Base-by-base conservation (phyloP, 2,329 filamentous ascomycete genomes). In the Trichoderma hamatum region DNA sequence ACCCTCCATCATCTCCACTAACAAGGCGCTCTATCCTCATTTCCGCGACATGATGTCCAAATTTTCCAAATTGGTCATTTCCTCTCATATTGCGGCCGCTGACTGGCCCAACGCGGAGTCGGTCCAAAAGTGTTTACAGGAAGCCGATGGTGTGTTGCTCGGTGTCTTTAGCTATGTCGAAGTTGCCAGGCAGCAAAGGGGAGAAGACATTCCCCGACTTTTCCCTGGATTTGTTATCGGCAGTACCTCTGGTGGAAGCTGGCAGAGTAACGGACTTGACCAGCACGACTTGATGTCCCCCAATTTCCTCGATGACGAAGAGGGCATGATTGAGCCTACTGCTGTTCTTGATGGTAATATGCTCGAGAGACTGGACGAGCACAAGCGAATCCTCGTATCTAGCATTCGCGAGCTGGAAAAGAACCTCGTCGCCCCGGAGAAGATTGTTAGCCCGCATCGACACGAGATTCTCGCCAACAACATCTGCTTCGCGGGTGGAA, bases 41-140 rank as follows among this genome's bases (percentile, higher is more conserved):
- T 99, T 99, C 81, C 87, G 96, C 66, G 96, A 98, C 78, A 98
- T 98, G 90, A 99, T 99, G 96, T 98, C 96, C 55, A 94, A 97
- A 75, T 99, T 99, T 79, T 98, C 96, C n/a, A 99, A 99, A 79
- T 85, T 99, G 11, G 96, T 99, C 55, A 90, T 99, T 60, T 99
- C 96, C 3, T 98, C 96, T 16, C 96, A 99, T 78, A 97, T 99
- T 77, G 96, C 96, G 49, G 94, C 95, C 6, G 93, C 95, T 39
- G 96, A 99, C 81, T 98, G 94, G 89, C 94, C 95, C 10, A 94
- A 95, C 67, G 90, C 93, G 19, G 96, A 99, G 79, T 96, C 95
- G 0, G 92, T 95, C 71, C 91, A 96, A 67, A 99, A 99, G 79
- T 99, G 96, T 76, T 81, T 98, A 72, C 93, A 96, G 78, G 96